Evolutionary conservation across 768 basidiomycete genomes (phyloP).

Genomic region (Leccinellum rugosiceps): DNA sequence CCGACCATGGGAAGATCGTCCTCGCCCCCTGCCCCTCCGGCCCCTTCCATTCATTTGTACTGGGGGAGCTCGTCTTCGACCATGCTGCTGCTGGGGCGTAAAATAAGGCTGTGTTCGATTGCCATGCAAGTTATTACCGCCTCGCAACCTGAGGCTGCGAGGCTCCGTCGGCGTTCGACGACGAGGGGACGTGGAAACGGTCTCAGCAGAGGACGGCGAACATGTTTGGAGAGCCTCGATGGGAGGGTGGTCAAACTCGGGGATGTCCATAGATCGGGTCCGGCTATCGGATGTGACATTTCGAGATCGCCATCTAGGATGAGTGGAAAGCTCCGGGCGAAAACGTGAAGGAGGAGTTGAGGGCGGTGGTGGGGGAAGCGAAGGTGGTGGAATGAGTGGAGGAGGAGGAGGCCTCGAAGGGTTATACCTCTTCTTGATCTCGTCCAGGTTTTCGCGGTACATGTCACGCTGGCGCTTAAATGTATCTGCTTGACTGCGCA

Average conservation of each 20-base stretch:
- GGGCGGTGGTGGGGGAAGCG: neutral
- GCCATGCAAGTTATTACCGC: neutral
- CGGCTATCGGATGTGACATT: neutral
- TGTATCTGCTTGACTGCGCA: constrained; percentile 9
- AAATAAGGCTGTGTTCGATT: neutral
- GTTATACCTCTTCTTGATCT: constrained; percentile 11
- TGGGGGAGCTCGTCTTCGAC: constrained; percentile 3
- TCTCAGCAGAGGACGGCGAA: constrained; percentile 10
- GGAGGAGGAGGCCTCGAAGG: neutral
- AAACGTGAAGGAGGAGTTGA: neutral
- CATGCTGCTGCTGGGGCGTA: neutral
- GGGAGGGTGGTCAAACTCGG: constrained; percentile 13
- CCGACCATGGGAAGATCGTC: neutral
- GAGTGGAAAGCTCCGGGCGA: constrained; percentile 4
- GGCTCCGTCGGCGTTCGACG: constrained; percentile 11
- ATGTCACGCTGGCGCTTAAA: constrained; percentile 5
- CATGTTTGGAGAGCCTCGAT: constrained; percentile 12
- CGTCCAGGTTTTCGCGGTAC: constrained; percentile 8
- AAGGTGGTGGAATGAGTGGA: neutral
- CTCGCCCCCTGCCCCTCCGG: neutral
- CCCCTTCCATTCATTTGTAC: constrained; percentile 4
- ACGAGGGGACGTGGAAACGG: neutral
- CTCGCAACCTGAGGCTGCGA: constrained; percentile 3
- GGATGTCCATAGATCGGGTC: neutral
- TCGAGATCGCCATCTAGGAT: constrained; percentile 19